Evolutionary conservation across 495 filamentous ascomycete species (phyloP).

Genomic region (Parathielavia appendiculata): DNA sequence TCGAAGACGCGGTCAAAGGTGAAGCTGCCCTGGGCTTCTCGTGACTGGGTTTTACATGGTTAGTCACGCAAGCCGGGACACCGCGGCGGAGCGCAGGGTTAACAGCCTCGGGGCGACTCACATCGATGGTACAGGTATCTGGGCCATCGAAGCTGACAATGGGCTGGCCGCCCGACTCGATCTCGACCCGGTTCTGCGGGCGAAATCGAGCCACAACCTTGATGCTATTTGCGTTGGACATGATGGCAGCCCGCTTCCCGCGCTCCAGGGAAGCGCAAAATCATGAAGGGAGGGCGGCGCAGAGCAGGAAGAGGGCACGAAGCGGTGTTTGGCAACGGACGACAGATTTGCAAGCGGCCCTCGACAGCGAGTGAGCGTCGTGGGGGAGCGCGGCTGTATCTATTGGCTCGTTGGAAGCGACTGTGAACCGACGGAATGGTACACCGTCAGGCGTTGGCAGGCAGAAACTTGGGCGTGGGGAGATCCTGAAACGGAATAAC

Average conservation of each 20-base stretch:
- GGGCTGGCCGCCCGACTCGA: slow-evolving; percentile 80
- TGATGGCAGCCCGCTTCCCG: slow-evolving; percentile 36
- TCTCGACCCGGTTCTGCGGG: slow-evolving; percentile 90
- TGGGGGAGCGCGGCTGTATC: not conserved
- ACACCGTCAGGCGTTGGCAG: slow-evolving; percentile 6
- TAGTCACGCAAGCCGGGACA: slow-evolving; percentile 1
- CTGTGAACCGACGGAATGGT: slow-evolving; percentile 1
- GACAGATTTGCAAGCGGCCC: not conserved
- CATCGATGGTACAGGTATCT: slow-evolving; percentile 82
- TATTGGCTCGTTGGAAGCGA: not conserved
- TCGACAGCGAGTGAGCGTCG: not conserved
- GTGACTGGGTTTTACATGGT: slow-evolving; percentile 69
- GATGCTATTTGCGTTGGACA: slow-evolving; percentile 54
- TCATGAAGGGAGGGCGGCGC: slow-evolving; percentile 27
- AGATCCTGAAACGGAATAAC: slow-evolving; percentile 12
- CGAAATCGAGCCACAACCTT: slow-evolving; percentile 94
- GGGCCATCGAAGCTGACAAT: slow-evolving; percentile 84
- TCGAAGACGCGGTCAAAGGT: slow-evolving; percentile 97
- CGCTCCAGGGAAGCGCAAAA: slow-evolving; percentile 33
- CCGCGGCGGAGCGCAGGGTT: not conserved
- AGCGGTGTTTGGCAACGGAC: slow-evolving; percentile 5
- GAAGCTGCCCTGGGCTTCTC: slow-evolving; percentile 76
- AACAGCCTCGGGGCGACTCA: slow-evolving; percentile 46
- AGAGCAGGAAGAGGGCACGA: slow-evolving; percentile 6
- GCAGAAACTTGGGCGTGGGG: not conserved